Evolutionary conservation across 192 early-diverging fungal genomes (phyloP), one percentile per base, ranked within the genome.

Genomic region (Backusella circina): DNA sequence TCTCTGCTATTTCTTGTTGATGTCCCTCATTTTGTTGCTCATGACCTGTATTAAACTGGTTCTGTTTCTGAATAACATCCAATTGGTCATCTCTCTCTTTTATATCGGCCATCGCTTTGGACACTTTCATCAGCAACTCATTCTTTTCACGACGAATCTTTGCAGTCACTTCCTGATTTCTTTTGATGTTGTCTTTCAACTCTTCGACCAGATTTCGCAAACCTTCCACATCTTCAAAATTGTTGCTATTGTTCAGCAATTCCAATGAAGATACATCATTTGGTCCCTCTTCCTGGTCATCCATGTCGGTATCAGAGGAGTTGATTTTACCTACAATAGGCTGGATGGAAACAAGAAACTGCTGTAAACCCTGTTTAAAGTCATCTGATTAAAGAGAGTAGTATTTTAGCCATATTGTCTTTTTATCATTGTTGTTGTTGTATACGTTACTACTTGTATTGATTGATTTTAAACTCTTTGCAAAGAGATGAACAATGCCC

Each of bases 401-500:
- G 15, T 21, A 28, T n/a, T 67, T 15, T 35, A 72, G 44, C 5
- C 16, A 47, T n/a, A 47, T 1, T n/a, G 6, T n/a, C 6, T 0
- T 3, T 47, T 47, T n/a, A n/a, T 21, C 44, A 47, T 1, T 7
- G 33, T 35, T 47, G 31, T 21, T 28, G 39, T 30, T 38, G 33
- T 23, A 65, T 33, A 51, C 68, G 18, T 67, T 78, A 78, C 77
- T 64, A 38, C 32, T 78, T 21, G 77, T 41, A 30, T 39, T 28
- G 9, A 72, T 65, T 16, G 77, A 31, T 32, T 38, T 51, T 18
- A 78, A 30, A 2, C 32, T 72, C 18, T 84, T 82, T 10, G 84
- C 74, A 81, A 89, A 87, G 23, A 79, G 75, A 39, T 79, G 77
- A 3, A 87, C 74, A 16, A 89, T 80, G 13, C 84, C 85, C 86